These are phyloP conservation scores for Verbena officinalis DNA, from an alignment of 257 asterid genomes.

Conservation along the genomic window DNA sequence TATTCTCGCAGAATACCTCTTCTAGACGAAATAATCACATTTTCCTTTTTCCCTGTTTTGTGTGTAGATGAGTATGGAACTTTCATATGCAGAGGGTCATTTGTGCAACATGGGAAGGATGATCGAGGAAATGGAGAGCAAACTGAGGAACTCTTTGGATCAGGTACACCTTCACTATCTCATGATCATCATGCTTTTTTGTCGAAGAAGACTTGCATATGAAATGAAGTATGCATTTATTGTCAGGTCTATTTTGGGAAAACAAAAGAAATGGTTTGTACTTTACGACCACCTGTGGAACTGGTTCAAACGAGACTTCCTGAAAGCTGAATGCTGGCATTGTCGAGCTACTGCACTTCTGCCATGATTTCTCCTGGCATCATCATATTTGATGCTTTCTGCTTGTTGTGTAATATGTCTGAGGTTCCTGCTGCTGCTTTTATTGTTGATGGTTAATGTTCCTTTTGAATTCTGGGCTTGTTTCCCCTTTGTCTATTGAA, in stretches of 20 bases:
- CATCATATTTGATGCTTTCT: background rate
- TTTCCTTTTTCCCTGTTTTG: slow-evolving; percentile 1
- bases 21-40: background rate
- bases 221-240: background rate
- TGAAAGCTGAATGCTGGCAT: slow-evolving; percentile 42
- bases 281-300: slow-evolving; percentile 89
- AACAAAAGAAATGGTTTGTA: slow-evolving; percentile 99
- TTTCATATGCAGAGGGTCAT: slow-evolving; percentile 85
- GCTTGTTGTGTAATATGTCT: background rate
- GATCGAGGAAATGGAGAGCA: slow-evolving; percentile 99
- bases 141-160: slow-evolving; percentile 90
- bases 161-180: slow-evolving; percentile 54
- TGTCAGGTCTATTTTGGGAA: slow-evolving; percentile 95
- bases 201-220: too few relatives aligned
- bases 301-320: slow-evolving; percentile 69
- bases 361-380: background rate
- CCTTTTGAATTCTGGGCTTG: too few relatives aligned
- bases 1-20: background rate
- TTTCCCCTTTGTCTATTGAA: too few relatives aligned
- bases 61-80: slow-evolving; percentile 82
- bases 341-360: slow-evolving; percentile 7
- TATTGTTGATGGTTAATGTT: background rate
- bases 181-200: background rate
- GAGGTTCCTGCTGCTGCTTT: background rate
- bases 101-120: slow-evolving; percentile 94